A percentile compares a stretch with the other conserved stretches of the same genome.
These are phyloP conservation scores for Debaryomyces maramus DNA, from an alignment of 805 yeast species.

Conservation along the genomic window DNA sequence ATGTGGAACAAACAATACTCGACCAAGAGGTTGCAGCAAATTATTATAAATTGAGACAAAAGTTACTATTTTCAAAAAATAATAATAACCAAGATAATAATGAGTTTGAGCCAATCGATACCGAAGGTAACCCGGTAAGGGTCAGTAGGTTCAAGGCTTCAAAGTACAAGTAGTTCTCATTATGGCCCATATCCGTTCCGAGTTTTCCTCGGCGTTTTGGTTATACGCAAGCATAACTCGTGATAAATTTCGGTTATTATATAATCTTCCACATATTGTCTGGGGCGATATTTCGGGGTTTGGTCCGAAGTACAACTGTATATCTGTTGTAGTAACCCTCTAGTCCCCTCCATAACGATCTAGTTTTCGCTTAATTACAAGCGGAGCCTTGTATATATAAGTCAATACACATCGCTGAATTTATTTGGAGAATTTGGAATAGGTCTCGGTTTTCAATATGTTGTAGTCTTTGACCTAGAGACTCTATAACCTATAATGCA, in stretches of 20 bases:
- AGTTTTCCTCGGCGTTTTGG: neutral
- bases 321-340: too few species aligned
- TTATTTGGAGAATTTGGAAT: too few species aligned
- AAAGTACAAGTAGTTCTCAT: constrained; percentile 8
- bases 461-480: too few species aligned
- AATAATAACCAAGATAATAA: constrained; percentile 33
- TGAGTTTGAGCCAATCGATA: constrained; percentile 70
- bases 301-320: too few species aligned
- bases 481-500: too few species aligned
- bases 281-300: neutral
- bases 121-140: constrained; percentile 55
- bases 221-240: neutral
- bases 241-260: neutral
- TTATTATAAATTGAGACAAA: constrained; percentile 57
- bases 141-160: constrained; percentile 72
- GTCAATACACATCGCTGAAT: too few species aligned
- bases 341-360: too few species aligned
- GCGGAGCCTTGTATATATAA: too few species aligned
- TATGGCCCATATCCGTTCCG: constrained; percentile 1
- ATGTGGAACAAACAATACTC: constrained; percentile 30
- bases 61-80: constrained; percentile 37
- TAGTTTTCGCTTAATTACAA: too few species aligned
- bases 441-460: too few species aligned
- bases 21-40: constrained; percentile 52
- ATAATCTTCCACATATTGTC: neutral